Base-by-base conservation (phyloP, 1,284 basidiomycete species). In the Cryptococcus sp. region DNA sequence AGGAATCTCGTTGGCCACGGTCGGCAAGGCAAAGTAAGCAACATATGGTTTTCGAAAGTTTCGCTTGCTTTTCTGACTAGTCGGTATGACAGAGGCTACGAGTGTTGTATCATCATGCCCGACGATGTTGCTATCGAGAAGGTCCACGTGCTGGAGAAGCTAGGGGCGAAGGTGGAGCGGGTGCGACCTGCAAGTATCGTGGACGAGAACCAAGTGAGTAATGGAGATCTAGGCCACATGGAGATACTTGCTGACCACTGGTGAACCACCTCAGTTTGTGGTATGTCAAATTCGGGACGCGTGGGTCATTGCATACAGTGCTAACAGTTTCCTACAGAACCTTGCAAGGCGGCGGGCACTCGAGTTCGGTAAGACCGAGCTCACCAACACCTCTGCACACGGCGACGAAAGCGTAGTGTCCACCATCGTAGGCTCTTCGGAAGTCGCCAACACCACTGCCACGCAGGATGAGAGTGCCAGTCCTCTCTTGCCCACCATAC, bases 71-170 rank as follows among this genome's bases (percentile, higher is more conserved):
- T 39, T 28, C n/a, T 37, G 18, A 42, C 43, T 16, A 44, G n/a
- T n/a, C n/a, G n/a, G n/a, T n/a, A 21, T 24, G 33, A 24, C 87
- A 51, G 75, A 59, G 77, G 77, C 1, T 79, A 79, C 53, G 73
- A 77, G n/a, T 70, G 69, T 39, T 72, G 72, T 50, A 95, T 95
- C 59, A 88, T 96, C 57, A 90, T 95, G 85, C 91, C 92, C 0
- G 91, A 95, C 69, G 91, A 95, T 71, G 88, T 98, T 4, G 90
- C 94, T 0, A 82, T 86, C 50, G 95, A 98, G 74, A 98, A 98
- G 72, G 86, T 77, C 1, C 86, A 89, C 63, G 85, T 91, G 0
- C 79, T 98, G 13, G 80, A 84, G 52, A 85, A 88, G 1, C 84
- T 98, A 0, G 95, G 94, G 3, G 94, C 95, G 0, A 80, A 85